phyloP scores from a whole-genome alignment of 176 grass and related monocot genomes.

The Eleusine coracana region DNA sequence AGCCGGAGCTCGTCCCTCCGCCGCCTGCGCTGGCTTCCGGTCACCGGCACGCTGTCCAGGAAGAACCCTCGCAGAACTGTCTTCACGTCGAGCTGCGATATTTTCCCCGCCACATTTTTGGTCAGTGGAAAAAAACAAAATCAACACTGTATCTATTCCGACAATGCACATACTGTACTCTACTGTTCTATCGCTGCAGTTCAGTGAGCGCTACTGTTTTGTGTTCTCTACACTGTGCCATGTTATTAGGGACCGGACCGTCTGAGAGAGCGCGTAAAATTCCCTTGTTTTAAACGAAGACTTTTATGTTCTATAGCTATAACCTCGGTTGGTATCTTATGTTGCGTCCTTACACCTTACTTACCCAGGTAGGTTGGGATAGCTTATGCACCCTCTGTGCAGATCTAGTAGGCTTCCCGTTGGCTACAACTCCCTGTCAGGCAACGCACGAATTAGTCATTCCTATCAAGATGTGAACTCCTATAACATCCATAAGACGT shows the following conservation, averaged over 20 bases:
- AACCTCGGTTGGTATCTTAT: not conserved
- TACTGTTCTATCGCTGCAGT: not conserved
- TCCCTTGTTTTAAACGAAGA: not conserved
- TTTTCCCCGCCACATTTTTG: not conserved
- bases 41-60: conserved; percentile 54
- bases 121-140: conserved; percentile 19
- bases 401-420: conserved; percentile 11
- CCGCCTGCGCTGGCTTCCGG: conserved; percentile 44
- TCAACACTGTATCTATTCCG: conserved; percentile 7
- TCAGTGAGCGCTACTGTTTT: not conserved
- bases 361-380: conserved; percentile 58
- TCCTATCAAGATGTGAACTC: not conserved
- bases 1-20: conserved; percentile 67
- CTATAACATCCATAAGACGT: not conserved
- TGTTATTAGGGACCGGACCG: not conserved
- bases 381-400: conserved; percentile 45
- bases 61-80: conserved; percentile 57
- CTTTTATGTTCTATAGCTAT: not conserved
- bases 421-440: conserved; percentile 39
- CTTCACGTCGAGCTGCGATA: conserved; percentile 61
- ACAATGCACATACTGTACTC: not conserved
- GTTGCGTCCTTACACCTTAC: conserved; percentile 26
- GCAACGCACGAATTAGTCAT: not conserved
- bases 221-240: not conserved
- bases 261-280: not conserved